Conservation (phyloP, 2,329 filamentous ascomycete genomes). For the Alternaria triticina region DNA sequence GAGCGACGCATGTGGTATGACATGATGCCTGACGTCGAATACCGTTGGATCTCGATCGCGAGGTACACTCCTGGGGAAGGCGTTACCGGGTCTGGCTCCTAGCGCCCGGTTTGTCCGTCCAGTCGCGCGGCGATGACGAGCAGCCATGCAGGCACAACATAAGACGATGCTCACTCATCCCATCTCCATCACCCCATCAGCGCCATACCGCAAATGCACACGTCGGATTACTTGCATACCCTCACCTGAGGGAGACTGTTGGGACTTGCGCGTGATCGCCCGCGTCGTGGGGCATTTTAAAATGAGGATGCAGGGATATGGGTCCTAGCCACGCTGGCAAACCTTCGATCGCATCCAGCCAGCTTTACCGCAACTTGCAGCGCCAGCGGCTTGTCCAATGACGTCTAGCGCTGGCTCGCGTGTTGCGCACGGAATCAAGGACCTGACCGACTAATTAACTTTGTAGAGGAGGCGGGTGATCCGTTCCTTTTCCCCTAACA, state of each 20-base stretch:
- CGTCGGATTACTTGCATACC: not conserved
- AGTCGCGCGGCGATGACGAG: constrained; percentile 1
- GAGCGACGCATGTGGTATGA: constrained; percentile 2
- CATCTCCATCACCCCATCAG: constrained; percentile 20
- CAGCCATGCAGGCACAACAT: constrained; percentile 1
- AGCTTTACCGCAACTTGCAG: constrained; percentile 16
- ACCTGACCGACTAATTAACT: constrained; percentile 20
- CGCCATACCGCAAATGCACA: constrained; percentile 10
- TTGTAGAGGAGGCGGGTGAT: constrained; percentile 24
- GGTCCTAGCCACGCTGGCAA: constrained; percentile 24
- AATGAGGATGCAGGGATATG: constrained; percentile 21
- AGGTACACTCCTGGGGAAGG: not conserved
- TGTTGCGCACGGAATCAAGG: constrained; percentile 25
- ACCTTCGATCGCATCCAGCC: constrained; percentile 17
- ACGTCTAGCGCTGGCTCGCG: constrained; percentile 18
- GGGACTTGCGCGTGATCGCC: constrained; percentile 4
- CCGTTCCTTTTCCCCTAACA: constrained; percentile 28
- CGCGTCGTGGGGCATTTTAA: constrained; percentile 7
- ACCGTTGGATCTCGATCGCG: constrained; percentile 1
- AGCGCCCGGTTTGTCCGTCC: constrained; percentile 5
- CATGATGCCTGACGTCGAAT: not conserved
- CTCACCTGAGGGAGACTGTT: constrained; percentile 6
- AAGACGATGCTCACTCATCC: constrained; percentile 16
- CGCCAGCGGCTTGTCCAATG: constrained; percentile 20
- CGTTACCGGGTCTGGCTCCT: constrained; percentile 4